A percentile compares a stretch with the other conserved stretches of the same genome.
Evolutionary conservation across 768 basidiomycete genomes (phyloP).

Genomic region (Pulveroboletus sp.): DNA sequence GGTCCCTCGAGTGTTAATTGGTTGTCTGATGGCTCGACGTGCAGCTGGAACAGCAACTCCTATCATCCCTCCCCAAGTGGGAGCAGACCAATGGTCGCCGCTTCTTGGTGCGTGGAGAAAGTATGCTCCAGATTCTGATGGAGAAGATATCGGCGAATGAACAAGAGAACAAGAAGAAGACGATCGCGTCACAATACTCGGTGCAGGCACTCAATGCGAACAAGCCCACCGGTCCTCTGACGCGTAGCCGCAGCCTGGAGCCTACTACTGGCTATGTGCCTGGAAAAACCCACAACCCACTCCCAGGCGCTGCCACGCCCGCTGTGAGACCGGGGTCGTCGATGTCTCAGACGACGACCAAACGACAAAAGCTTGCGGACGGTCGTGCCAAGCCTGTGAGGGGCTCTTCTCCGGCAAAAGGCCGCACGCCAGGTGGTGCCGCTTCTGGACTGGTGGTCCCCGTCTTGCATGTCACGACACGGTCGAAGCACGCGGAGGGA

Average conservation of each 20-base stretch:
- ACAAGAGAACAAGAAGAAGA: conserved; percentile 74
- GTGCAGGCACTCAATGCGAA: conserved; percentile 24
- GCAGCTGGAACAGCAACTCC: conserved; percentile 86
- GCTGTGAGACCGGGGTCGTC: conserved; percentile 48
- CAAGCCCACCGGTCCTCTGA: conserved; percentile 14
- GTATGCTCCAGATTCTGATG: conserved; percentile 74
- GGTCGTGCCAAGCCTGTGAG: conserved; percentile 20
- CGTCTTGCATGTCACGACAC: conserved; percentile 18
- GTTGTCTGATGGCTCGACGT: conserved; percentile 32
- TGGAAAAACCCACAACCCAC: conserved; percentile 27
- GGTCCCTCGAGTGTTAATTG: neutral
- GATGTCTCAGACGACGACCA: conserved; percentile 47
- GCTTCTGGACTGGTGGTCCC: conserved; percentile 6
- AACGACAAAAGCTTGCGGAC: conserved; percentile 56
- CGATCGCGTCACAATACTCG: conserved; percentile 33
- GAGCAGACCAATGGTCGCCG: conserved; percentile 67
- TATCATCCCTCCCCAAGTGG: conserved; percentile 77
- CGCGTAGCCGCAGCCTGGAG: conserved; percentile 29
- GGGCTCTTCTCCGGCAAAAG: conserved; percentile 24
- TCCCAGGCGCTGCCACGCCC: conserved; percentile 47
- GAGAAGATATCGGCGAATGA: conserved; percentile 65
- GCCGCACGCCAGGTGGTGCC: conserved; percentile 25
- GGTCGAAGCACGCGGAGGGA: conserved; percentile 25
- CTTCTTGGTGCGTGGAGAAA: conserved; percentile 83
- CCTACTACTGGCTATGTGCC: conserved; percentile 25